Evolutionary conservation across 768 basidiomycete species (phyloP), one percentile per base, ranked within the genome.

Genomic region (Dioszegia crocea): DNA sequence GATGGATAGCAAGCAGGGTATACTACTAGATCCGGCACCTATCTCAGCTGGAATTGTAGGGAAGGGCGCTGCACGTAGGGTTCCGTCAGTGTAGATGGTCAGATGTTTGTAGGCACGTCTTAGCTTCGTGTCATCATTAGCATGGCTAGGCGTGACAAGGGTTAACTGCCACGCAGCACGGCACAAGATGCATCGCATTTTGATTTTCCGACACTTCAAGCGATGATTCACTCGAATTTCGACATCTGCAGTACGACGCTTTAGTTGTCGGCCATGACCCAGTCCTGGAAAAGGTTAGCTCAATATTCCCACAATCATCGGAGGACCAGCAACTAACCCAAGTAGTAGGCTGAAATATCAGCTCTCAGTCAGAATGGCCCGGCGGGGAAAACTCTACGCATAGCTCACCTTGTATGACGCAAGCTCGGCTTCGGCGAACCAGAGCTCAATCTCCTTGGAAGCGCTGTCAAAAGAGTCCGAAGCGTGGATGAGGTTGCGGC

Each of bases 231-330:
- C n/a, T n/a, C n/a, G n/a, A n/a, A n/a, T n/a, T n/a, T n/a, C n/a
- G n/a, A n/a, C n/a, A n/a, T n/a, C n/a, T n/a, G n/a, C n/a, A n/a
- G n/a, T n/a, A n/a, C n/a, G n/a, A n/a, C 17, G 16, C 41, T 26
- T 56, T 68, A 73, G 66, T 73, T 73, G 61, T 73, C 71, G 44
- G 71, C 71, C 71, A 73, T 73, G 59, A 69, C 68, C 71, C 71
- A 71, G 46, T 60, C 60, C 70, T 71, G 41, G 30, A 45, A 5
- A n/a, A n/a, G 46, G 44, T 56, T 44, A 53, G 38, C 39, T 38
- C 10, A 9, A 19, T 33, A 9, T 4, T 30, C 39, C 24, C 17
- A 16, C 29, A 21, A 9, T 5, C 9, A 27, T 6, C 23, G 8
- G n/a, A 21, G 11, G 12, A 24, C 14, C 6, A 17, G 24, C 23